These are phyloP conservation scores for Globisporangium camurandrum DNA, from an alignment of 352 stramenopile species.

Conservation along the genomic window DNA sequence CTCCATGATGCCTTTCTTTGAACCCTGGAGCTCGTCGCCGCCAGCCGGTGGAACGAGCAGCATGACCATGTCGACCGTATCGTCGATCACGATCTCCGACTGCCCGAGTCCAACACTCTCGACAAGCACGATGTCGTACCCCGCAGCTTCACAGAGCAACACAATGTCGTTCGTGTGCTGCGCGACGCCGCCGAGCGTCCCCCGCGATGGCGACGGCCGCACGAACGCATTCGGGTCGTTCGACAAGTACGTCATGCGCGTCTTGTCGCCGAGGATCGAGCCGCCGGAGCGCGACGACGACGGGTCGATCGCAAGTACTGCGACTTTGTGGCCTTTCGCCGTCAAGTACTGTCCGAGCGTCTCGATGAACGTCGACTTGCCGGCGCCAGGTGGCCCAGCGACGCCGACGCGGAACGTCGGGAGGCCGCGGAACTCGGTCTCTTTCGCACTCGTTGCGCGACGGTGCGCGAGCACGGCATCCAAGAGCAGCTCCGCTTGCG, in stretches of 20 bases:
- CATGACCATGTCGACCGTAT: conserved; percentile 96
- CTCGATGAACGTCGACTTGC: conserved; percentile 98
- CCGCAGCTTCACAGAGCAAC: conserved; percentile 89
- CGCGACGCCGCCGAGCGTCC: conserved; percentile 66
- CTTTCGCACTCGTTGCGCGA: conserved; percentile 26
- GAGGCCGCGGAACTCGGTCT: conserved; percentile 14
- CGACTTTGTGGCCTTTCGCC: conserved; percentile 77
- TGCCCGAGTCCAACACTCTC: conserved; percentile 97
- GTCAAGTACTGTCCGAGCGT: conserved; percentile 88
- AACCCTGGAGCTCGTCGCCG: conserved; percentile 94
- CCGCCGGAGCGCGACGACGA: conserved; percentile 92
- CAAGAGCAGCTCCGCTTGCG: conserved; percentile 83
- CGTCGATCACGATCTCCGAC: conserved; percentile 95
- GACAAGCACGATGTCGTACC: conserved; percentile 94
- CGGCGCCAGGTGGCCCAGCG: conserved; percentile 89
- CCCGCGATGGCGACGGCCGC: conserved; percentile 86
- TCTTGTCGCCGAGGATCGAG: conserved; percentile 98
- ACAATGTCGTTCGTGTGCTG: conserved; percentile 90
- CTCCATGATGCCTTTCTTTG: conserved; percentile 99
- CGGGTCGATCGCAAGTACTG: conserved; percentile 94
- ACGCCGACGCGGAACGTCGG: conserved; percentile 87
- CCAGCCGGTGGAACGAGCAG: conserved; percentile 93
- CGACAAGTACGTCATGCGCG: conserved; percentile 93
- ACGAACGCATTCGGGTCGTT: conserved; percentile 90
- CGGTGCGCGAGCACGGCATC: conserved; percentile 70